Conservation (phyloP, 352 stramenopile genomes). For the Globisporangium mamillatum region DNA sequence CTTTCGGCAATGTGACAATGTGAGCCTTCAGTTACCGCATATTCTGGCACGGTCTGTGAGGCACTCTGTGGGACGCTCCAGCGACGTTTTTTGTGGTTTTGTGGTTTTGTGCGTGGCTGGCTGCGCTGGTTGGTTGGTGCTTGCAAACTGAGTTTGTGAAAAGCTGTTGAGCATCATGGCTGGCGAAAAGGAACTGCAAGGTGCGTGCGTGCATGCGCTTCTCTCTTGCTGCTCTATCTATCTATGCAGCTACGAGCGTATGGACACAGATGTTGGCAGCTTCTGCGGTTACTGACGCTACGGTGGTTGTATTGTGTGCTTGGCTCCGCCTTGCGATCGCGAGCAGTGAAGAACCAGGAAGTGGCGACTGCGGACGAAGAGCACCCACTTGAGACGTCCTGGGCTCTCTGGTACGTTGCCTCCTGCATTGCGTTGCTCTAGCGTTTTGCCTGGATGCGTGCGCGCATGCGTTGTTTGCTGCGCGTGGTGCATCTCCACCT, state of each 20-base stretch:
- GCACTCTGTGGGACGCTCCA: not conserved
- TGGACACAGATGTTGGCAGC: not conserved
- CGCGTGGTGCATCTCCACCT: not conserved
- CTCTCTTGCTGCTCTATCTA: not conserved
- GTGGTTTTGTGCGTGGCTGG: constrained; percentile 4
- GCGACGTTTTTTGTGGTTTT: not conserved
- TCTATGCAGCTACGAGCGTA: not conserved
- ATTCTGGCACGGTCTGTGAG: not conserved
- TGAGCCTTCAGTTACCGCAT: too few relatives aligned
- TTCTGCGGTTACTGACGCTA: not conserved
- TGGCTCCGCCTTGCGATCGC: not conserved
- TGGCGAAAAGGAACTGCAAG: constrained; percentile 15
- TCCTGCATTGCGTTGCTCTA: not conserved
- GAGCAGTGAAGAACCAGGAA: constrained; percentile 19
- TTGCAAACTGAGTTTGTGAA: constrained; percentile 13
- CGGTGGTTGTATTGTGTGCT: not conserved
- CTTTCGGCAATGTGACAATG: too few relatives aligned
- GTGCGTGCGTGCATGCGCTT: constrained; percentile 5
- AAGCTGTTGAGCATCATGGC: constrained; percentile 20
- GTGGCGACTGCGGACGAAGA: constrained; percentile 41
- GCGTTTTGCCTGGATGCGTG: too few relatives aligned
- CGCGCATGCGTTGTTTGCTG: not conserved
- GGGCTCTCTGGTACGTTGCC: constrained; percentile 79
- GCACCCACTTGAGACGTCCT: constrained; percentile 86
- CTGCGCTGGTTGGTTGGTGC: constrained; percentile 13